A percentile compares a stretch with the other conserved stretches of the same genome.
These are phyloP conservation scores for Ceratobasidium sp. DNA, from an alignment of 1,284 basidiomycete species.

Conservation along the genomic window DNA sequence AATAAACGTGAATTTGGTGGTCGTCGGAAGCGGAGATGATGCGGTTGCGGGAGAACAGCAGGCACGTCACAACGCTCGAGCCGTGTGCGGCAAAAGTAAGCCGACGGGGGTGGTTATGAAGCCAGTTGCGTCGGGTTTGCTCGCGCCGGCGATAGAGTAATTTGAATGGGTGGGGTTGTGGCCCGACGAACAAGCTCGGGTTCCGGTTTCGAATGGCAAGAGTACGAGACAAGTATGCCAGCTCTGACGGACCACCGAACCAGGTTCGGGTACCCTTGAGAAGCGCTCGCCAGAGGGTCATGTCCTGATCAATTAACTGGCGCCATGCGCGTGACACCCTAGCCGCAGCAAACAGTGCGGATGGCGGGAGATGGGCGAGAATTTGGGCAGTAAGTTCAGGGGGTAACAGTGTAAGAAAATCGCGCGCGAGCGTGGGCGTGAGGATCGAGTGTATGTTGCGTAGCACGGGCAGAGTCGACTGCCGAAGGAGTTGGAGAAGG, in stretches of 20 bases:
- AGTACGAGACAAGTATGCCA: slow-evolving; percentile 78
- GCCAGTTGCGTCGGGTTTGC: slow-evolving; percentile 55
- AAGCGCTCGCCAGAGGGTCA: slow-evolving; percentile 85
- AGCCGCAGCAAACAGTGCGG: slow-evolving; percentile 81
- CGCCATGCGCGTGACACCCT: slow-evolving; percentile 86
- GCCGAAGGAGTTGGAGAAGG: slow-evolving; percentile 83
- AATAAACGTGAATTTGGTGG: slow-evolving; percentile 93
- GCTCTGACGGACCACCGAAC: slow-evolving; percentile 84
- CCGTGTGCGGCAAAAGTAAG: slow-evolving; percentile 89
- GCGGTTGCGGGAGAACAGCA: slow-evolving; percentile 91
- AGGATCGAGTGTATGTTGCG: slow-evolving; percentile 86
- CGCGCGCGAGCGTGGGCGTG: slow-evolving; percentile 85
- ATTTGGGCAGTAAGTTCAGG: slow-evolving; percentile 87
- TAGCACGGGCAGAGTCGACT: slow-evolving; percentile 85
- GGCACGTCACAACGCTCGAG: slow-evolving; percentile 90
- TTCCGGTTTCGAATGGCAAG: slow-evolving; percentile 82
- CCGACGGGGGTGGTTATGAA: slow-evolving; percentile 63
- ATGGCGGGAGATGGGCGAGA: slow-evolving; percentile 80
- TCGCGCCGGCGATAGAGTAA: slow-evolving; percentile 40
- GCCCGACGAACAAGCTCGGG: slow-evolving; percentile 59
- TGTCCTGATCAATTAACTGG: slow-evolving; percentile 84
- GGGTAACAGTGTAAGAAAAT: slow-evolving; percentile 87
- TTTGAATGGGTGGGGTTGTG: slow-evolving; percentile 43
- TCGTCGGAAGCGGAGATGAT: slow-evolving; percentile 96
- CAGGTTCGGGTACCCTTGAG: slow-evolving; percentile 83